phyloP scores from a whole-genome alignment of 345 rosid genomes.

The Acer saccharum region DNA sequence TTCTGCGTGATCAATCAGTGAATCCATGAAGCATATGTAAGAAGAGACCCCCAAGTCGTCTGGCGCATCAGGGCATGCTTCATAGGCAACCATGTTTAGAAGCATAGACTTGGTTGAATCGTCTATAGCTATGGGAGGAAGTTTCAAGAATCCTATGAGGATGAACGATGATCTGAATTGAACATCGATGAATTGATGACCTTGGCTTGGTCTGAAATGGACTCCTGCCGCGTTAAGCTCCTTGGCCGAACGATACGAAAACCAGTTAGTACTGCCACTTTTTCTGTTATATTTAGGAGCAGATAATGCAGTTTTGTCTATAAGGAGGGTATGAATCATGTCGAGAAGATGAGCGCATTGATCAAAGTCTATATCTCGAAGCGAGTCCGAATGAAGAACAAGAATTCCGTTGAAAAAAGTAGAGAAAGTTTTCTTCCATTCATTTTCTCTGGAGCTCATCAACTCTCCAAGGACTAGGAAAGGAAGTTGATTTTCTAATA shows the following conservation, averaged over 20 bases:
- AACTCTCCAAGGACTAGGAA: conserved; percentile 11
- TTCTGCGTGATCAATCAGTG: conserved; percentile 13
- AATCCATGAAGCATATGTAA: conserved; percentile 15
- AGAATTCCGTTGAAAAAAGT: too few relatives aligned
- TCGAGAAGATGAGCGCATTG: conserved; percentile 15
- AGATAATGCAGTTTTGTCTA: not conserved
- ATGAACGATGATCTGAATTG: not conserved
- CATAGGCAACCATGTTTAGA: conserved; percentile 11
- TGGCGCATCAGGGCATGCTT: not conserved
- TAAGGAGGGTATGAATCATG: not conserved
- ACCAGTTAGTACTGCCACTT: not conserved
- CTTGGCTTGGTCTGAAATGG: not conserved
- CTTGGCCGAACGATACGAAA: not conserved
- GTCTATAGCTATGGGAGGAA: conserved; percentile 7
- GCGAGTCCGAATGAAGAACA: too few relatives aligned
- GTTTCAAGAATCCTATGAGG: not conserved
- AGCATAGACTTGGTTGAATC: conserved; percentile 1
- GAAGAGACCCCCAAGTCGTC: not conserved
- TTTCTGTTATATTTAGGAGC: not conserved
- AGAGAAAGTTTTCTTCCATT: too few relatives aligned
- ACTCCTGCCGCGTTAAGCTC: conserved; percentile 14
- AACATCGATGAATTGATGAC: not conserved
- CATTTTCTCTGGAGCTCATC: not conserved
- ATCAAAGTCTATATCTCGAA: not conserved
- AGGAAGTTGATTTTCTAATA: conserved; percentile 35